A percentile compares a stretch with the other conserved stretches of the same genome.
These are phyloP conservation scores for Ziziphus jujuba DNA, from an alignment of 306 rosid genomes.

Conservation along the genomic window DNA sequence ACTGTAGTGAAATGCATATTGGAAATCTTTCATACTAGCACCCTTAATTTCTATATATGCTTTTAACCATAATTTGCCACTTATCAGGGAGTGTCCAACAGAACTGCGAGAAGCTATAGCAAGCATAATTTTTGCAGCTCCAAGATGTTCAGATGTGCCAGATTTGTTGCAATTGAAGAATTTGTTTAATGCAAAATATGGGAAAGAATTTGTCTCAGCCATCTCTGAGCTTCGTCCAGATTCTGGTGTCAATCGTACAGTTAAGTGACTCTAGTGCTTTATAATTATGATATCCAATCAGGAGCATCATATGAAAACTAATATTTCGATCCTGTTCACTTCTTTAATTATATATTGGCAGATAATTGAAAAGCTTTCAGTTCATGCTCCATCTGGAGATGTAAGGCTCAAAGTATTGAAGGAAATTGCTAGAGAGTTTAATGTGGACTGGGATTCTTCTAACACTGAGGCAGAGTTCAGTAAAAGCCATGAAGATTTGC, in stretches of 20 bases:
- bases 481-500: constrained; percentile 89
- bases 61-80: constrained; percentile 22
- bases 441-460: constrained; percentile 83
- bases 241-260: constrained; percentile 93
- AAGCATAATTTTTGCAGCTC: constrained; percentile 92
- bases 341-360: constrained; percentile 34
- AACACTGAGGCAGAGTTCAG: constrained; percentile 72
- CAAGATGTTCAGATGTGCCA: constrained; percentile 97
- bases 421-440: constrained; percentile 74
- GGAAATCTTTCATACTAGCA: constrained; percentile 4
- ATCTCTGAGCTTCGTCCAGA: constrained; percentile 95
- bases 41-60: background rate
- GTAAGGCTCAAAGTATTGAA: constrained; percentile 81
- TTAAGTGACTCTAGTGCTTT: constrained; percentile 38
- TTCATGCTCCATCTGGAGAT: constrained; percentile 73
- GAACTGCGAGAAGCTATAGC: constrained; percentile 95
- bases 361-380: constrained; percentile 94
- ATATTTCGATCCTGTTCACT: constrained; percentile 16
- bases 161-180: constrained; percentile 86
- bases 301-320: constrained; percentile 5
- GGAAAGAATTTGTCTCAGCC: constrained; percentile 76
- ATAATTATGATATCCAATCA: constrained; percentile 16
- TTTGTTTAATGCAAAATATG: constrained; percentile 81
- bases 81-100: constrained; percentile 79
- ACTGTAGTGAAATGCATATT: constrained; percentile 7